Conservation (phyloP, 2,329 filamentous ascomycete species). For the Cercospora brassicicola region DNA sequence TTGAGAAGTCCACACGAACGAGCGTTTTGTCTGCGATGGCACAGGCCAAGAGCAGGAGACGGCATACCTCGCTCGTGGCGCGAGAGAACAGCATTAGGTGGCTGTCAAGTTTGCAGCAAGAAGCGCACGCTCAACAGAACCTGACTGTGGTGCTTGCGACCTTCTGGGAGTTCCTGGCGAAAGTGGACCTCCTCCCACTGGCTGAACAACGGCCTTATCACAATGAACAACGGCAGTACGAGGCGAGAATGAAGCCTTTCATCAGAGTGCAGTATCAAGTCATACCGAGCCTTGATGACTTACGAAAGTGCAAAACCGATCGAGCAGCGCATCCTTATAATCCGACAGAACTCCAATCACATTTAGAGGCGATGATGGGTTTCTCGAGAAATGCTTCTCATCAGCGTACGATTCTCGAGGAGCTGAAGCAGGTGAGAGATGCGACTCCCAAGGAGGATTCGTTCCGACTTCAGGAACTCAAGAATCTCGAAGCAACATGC, state of each 20-base stretch:
- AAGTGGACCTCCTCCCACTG: conserved; percentile 56
- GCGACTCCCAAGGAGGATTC: not conserved
- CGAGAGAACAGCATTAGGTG: not conserved
- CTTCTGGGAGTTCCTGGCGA: conserved; percentile 66
- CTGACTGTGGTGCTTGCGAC: conserved; percentile 42
- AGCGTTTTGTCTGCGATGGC: not conserved
- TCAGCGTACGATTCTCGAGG: conserved; percentile 6
- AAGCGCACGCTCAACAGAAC: not conserved
- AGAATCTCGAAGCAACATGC: conserved; percentile 39
- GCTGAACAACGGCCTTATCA: conserved; percentile 59
- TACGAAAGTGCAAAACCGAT: conserved; percentile 39
- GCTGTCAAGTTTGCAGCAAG: conserved; percentile 3
- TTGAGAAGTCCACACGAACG: not conserved
- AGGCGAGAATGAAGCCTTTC: conserved; percentile 85
- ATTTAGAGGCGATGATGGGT: conserved; percentile 5
- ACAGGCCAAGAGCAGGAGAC: conserved; percentile 3
- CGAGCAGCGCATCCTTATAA: not conserved
- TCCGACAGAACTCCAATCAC: conserved; percentile 1
- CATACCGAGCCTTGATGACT: conserved; percentile 55
- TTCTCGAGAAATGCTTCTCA: not conserved
- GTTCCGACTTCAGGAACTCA: conserved; percentile 31
- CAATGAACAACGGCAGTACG: conserved; percentile 68
- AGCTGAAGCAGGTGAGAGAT: conserved; percentile 24
- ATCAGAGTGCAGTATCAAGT: conserved; percentile 64
- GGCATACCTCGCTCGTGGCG: not conserved